phyloP scores from a whole-genome alignment of 768 basidiomycete species.

The Tulasnella sp. region DNA sequence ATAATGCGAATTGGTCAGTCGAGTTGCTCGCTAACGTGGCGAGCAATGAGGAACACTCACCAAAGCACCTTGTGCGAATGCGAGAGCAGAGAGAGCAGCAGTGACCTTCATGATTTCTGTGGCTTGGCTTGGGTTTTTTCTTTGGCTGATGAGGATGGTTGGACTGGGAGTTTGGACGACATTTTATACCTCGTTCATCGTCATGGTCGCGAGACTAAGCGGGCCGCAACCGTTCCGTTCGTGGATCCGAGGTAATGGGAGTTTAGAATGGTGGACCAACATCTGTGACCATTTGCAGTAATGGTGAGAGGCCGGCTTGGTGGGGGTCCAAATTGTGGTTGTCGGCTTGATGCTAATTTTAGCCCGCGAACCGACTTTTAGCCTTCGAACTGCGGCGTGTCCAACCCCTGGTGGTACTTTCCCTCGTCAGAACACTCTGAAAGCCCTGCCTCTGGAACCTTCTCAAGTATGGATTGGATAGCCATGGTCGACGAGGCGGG shows the following conservation, averaged over 20 bases:
- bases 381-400: neutral
- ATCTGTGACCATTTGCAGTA: neutral
- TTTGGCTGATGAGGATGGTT: neutral
- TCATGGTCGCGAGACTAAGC: neutral
- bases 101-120: conserved; percentile 1
- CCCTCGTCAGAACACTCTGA: neutral
- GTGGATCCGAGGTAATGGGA: neutral
- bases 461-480: neutral
- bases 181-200: neutral
- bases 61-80: neutral
- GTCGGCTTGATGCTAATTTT: neutral
- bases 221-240: neutral
- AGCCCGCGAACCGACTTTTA: neutral
- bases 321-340: neutral
- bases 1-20: neutral
- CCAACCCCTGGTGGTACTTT: neutral
- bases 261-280: neutral
- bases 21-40: neutral
- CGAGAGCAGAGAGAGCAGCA: conserved; percentile 1
- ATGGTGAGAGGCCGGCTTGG: neutral
- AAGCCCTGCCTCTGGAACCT: neutral
- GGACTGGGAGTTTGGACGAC: neutral
- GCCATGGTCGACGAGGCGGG: neutral
- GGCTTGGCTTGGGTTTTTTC: neutral
- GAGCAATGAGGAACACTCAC: neutral